Base-by-base conservation (phyloP, 1,284 basidiomycete genomes). In the Tylopilus sp. region DNA sequence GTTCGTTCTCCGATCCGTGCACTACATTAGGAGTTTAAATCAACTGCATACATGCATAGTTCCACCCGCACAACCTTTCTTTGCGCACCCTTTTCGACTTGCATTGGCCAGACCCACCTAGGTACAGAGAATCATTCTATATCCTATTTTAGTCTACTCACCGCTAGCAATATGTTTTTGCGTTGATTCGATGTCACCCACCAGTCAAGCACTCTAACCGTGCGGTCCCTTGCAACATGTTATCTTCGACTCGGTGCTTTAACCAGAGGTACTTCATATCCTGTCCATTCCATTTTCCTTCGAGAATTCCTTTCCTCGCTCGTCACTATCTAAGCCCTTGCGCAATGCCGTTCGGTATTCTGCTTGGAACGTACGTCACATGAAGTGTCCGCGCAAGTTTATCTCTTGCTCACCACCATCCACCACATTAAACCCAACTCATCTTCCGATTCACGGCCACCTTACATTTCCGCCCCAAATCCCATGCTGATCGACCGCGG, bases 1-100 rank as follows among this genome's bases (percentile, higher is more conserved):
- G 12, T 18, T 26, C 11, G 33, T 50, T 28, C 36, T 57, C 12
- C 37, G 35, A 43, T 36, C 40, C 29, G 34, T 25, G 19, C 26
- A 21, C 16, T n/a, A 39, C 29, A 11, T 31, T 9, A 33, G 35
- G 29, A 37, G 26, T 34, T 16, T 23, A 44, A 29, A 40, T 36
- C 15, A 41, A 16, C n/a, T n/a, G 29, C 50, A 46, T 53, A 40
- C 16, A 39, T 41, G 37, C 35, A 29, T 18, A 34, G 4, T 49
- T 23, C 28, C 29, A 16, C 33, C n/a, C 19, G 2, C 1, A 37
- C 21, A 12, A 25, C 8, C 6, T 13, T 48, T 26, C 12, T 48
- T 26, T 13, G 18, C 31, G 13, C 21, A 30, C 30, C 18, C 9
- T 13, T 28, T 33, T 46, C 19, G 13, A 9, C 31, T 41, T 11